Percentiles rank a stretch among this genome's conserved stretches.
phyloP scores from a whole-genome alignment of 2,329 filamentous ascomycete species.

The Ploettnerulaceae sp. region DNA sequence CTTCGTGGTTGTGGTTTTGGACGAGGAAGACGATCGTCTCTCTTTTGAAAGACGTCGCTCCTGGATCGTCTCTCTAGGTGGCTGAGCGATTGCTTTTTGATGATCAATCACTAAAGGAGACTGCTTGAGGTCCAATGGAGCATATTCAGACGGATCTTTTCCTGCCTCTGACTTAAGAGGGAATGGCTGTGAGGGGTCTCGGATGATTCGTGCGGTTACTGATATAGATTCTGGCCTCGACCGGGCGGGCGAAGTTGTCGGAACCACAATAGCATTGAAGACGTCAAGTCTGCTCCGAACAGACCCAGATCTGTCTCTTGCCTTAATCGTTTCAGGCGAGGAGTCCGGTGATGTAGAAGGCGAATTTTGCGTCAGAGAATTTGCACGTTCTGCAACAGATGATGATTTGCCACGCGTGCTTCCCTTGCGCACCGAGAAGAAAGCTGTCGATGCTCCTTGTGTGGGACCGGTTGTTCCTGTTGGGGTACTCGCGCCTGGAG shows the following conservation, averaged over 20 bases:
- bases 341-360: constrained; percentile 42
- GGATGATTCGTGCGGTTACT: constrained; percentile 78
- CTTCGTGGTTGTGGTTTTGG: constrained; percentile 21
- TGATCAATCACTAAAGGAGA: constrained; percentile 56
- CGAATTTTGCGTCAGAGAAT: constrained; percentile 35
- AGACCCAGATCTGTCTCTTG: constrained; percentile 31
- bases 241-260: constrained; percentile 33
- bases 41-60: constrained; percentile 44
- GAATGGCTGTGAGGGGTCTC: constrained; percentile 50
- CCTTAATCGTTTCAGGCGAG: constrained; percentile 40
- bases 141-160: constrained; percentile 39
- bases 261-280: constrained; percentile 21
- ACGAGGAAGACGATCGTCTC: constrained; percentile 25
- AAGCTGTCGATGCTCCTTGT: constrained; percentile 46
- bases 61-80: constrained; percentile 42
- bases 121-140: constrained; percentile 50
- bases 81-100: constrained; percentile 37
- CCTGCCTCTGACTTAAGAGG: constrained; percentile 40
- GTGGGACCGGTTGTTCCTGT: constrained; percentile 17
- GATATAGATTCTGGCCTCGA: constrained; percentile 72
- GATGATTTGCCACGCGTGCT: constrained; percentile 34
- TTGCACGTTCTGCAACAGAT: constrained; percentile 36
- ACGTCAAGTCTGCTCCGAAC: constrained; percentile 27
- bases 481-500: constrained; percentile 35
- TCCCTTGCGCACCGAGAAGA: constrained; percentile 54